These are phyloP conservation scores for Cytauxzoon felis DNA, from an alignment of 169 alveolate genomes.

Conservation along the genomic window DNA sequence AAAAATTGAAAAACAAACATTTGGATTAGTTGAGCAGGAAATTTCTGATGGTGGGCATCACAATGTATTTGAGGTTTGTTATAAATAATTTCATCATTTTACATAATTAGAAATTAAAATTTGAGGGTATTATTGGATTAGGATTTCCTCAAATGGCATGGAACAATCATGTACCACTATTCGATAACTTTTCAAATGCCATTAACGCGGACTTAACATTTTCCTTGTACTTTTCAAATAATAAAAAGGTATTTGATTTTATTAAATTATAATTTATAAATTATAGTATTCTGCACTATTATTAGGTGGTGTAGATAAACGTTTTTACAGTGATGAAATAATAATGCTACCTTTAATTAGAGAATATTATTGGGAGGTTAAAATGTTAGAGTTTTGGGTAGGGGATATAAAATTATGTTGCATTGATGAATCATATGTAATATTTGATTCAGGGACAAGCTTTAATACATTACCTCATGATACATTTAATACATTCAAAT, in stretches of 20 bases:
- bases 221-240: slow-evolving; percentile 66
- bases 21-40: slow-evolving; percentile 38
- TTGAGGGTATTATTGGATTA: slow-evolving; percentile 84
- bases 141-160: slow-evolving; percentile 83
- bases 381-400: slow-evolving; percentile 71
- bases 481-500: slow-evolving; percentile 64
- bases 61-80: slow-evolving; percentile 48
- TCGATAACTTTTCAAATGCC: slow-evolving; percentile 64
- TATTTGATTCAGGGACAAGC: slow-evolving; percentile 87
- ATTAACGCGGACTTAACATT: slow-evolving; percentile 56
- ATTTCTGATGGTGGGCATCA: slow-evolving; percentile 36
- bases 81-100: slow-evolving; percentile 10
- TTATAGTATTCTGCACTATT: slow-evolving; percentile 73
- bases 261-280: slow-evolving; percentile 4
- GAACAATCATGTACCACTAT: slow-evolving; percentile 62
- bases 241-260: slow-evolving; percentile 40
- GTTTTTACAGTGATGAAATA: slow-evolving; percentile 71
- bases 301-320: slow-evolving; percentile 82
- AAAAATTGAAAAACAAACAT: slow-evolving; percentile 32
- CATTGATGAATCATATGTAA: slow-evolving; percentile 74
- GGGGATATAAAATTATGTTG: slow-evolving; percentile 84
- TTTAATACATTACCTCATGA: slow-evolving; percentile 81
- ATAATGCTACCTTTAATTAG: slow-evolving; percentile 81
- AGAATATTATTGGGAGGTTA: slow-evolving; percentile 85
- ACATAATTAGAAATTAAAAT: slow-evolving; percentile 62